Evolutionary conservation across 768 basidiomycete genomes (phyloP), one percentile per base, ranked within the genome.

Genomic region (Sarcodon aspratus): DNA sequence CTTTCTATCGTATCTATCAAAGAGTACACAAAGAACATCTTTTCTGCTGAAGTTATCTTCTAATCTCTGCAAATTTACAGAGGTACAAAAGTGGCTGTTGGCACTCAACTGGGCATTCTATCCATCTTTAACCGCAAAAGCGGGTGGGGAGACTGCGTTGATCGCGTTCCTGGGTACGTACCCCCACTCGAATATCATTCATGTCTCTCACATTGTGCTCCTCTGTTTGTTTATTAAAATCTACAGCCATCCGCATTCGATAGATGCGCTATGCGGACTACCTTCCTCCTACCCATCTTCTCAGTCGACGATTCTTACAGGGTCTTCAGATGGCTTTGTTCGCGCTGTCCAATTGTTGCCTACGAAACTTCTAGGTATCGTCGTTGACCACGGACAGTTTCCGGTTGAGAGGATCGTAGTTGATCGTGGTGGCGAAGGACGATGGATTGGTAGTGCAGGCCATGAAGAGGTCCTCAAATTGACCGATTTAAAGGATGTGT

Each of bases 91-190:
- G 68, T 82, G 13, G 79, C 91, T 1, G 87, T 95, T 5, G 94
- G 94, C 10, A 93, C 91, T 0, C 91, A 93, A 54, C 64, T 89
- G 35, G 94, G 94, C 47, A 83, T 93, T 13, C 68, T 97, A 13
- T 91, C 88, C 6, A 78, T 96, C 48, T 96, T 93, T 69, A 92
- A 94, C 63, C 78, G 85, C 21, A 80, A 69, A 37, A 85, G 79
- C 55, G 94, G 92, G 7, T 95, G 89, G 82, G 83, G 79, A 6
- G 93, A 96, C 62, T 94, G 90, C 57, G 89, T 94, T 11, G 91
- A 95, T 64, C 78, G 91, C 45, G 72, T 93, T 33, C 86, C 88
- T 38, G 91, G 91, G 85, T 89, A 58, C 49, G 76, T 65, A 32
- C 45, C 31, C 50, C 48, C 21, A 21, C 46, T 12, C 27, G 21